A percentile compares a stretch with the other conserved stretches of the same genome.
These are phyloP conservation scores for Leccinum fibrillosum DNA, from an alignment of 768 basidiomycete genomes.

Conservation along the genomic window DNA sequence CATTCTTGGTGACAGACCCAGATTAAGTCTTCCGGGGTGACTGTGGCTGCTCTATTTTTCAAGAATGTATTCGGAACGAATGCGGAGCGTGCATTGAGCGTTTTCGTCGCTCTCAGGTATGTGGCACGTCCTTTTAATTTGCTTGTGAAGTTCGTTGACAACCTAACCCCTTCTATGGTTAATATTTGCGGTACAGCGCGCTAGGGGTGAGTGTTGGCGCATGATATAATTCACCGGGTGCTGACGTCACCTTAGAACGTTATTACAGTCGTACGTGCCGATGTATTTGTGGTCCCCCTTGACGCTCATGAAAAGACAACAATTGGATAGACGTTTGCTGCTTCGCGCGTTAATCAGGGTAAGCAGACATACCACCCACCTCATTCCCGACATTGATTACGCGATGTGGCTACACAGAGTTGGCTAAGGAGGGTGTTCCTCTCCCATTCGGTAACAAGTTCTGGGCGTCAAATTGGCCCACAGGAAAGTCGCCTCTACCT, in stretches of 20 bases:
- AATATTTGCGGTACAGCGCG: slow-evolving; percentile 27
- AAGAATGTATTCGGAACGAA: slow-evolving; percentile 51
- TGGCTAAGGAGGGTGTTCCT: slow-evolving; percentile 62
- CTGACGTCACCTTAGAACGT: slow-evolving; percentile 26
- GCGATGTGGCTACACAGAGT: slow-evolving; percentile 32
- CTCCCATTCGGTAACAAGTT: slow-evolving; percentile 56
- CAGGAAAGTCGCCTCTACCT: slow-evolving; percentile 53
- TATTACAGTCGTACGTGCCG: slow-evolving; percentile 28
- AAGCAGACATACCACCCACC: neutral
- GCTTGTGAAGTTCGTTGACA: neutral
- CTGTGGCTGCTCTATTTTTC: slow-evolving; percentile 62
- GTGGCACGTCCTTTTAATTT: neutral
- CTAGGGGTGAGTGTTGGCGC: slow-evolving; percentile 28
- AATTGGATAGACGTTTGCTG: slow-evolving; percentile 43
- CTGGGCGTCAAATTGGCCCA: slow-evolving; percentile 64
- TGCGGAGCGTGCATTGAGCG: slow-evolving; percentile 54
- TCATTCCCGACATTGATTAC: neutral
- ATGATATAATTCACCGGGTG: neutral
- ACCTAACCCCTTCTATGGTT: neutral
- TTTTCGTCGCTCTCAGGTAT: slow-evolving; percentile 56
- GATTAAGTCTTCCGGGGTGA: slow-evolving; percentile 47
- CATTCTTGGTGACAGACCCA: slow-evolving; percentile 31
- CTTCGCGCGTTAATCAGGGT: slow-evolving; percentile 53
- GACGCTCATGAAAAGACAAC: neutral
- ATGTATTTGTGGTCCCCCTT: neutral